These are phyloP conservation scores for Penicillium rolfsii DNA, from an alignment of 2,329 filamentous ascomycete species.

Conservation along the genomic window DNA sequence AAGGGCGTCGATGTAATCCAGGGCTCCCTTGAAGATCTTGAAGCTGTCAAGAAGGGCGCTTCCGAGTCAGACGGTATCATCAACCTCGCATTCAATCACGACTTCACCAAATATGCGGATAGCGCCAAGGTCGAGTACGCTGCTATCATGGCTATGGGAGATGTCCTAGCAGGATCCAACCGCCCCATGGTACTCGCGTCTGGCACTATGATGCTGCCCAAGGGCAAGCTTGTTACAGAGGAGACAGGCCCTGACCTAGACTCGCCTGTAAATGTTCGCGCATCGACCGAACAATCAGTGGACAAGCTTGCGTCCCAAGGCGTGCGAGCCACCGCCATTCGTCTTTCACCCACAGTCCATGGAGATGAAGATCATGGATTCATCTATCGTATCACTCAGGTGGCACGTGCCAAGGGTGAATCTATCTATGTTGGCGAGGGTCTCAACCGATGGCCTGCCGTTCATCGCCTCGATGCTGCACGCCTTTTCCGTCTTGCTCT, in stretches of 20 bases:
- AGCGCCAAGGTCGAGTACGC: conserved; percentile 36
- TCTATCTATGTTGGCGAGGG: conserved; percentile 44
- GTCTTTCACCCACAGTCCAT: conserved; percentile 47
- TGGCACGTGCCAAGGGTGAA: conserved; percentile 35
- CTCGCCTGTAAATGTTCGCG: conserved; percentile 29
- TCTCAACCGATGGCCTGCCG: conserved; percentile 42
- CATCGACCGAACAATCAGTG: conserved; percentile 28
- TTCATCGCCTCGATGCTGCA: conserved; percentile 46
- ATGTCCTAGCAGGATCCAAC: conserved; percentile 36
- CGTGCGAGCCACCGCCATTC: conserved; percentile 41
- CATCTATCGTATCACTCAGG: conserved; percentile 28
- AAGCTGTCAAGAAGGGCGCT: conserved; percentile 40
- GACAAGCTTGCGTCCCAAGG: conserved; percentile 28
- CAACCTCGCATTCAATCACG: conserved; percentile 49
- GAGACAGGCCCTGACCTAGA: conserved; percentile 28
- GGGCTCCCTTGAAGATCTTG: conserved; percentile 43
- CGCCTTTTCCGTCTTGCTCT: conserved; percentile 41
- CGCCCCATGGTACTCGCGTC: conserved; percentile 44
- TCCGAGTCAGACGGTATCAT: conserved; percentile 46
- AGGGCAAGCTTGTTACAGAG: conserved; percentile 36
- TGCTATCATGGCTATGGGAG: conserved; percentile 44
- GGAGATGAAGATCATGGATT: conserved; percentile 42
- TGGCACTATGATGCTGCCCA: conserved; percentile 39
- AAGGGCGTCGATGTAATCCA: conserved; percentile 40
- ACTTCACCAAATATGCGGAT: conserved; percentile 42